Percentiles rank a stretch among this genome's conserved stretches.
Evolutionary conservation across 129 eudicot species (phyloP).

Genomic region (Heracleum sosnowskyi): DNA sequence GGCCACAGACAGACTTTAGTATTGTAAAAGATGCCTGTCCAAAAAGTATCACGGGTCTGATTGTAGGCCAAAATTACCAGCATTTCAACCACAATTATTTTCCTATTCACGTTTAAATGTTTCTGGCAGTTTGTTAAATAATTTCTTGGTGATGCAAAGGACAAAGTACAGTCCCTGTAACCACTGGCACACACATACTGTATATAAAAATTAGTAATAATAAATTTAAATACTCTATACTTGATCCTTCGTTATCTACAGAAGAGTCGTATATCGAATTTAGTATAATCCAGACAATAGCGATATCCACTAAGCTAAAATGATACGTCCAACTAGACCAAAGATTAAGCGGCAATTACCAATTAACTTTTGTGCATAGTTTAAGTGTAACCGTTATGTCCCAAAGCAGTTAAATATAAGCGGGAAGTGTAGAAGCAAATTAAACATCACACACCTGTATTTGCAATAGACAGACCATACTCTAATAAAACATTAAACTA

Average conservation of each 20-base stretch:
- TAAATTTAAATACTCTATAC: too few relatives aligned
- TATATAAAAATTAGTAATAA: too few relatives aligned
- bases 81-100: background rate
- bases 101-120: background rate
- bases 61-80: background rate
- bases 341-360: too few relatives aligned
- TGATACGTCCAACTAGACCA: too few relatives aligned
- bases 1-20: background rate
- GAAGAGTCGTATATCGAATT: too few relatives aligned
- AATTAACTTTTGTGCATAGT: background rate
- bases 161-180: background rate
- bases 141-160: background rate
- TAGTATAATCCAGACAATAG: too few relatives aligned
- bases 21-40: background rate
- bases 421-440: background rate
- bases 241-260: too few relatives aligned
- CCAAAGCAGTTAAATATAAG: background rate
- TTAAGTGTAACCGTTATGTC: background rate
- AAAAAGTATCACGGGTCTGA: conserved; percentile 1
- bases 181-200: too few relatives aligned
- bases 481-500: background rate
- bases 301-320: too few relatives aligned
- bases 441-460: background rate
- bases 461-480: background rate
- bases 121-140: background rate